phyloP scores from a whole-genome alignment of 228 moss, liverwort and hornwort species.

The Sphagnum fallax region DNA sequence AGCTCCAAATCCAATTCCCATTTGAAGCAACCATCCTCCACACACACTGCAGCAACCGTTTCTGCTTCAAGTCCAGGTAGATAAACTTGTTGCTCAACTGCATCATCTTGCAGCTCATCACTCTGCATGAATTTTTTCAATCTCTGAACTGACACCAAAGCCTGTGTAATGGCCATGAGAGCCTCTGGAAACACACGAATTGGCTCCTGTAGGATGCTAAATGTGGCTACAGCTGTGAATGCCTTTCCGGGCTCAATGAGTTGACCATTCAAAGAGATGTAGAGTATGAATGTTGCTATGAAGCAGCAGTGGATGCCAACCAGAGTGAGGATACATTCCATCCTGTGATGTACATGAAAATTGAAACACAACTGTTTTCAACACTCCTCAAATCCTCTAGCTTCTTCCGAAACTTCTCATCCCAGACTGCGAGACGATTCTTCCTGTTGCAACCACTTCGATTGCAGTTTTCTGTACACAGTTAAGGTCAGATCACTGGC shows the following conservation, averaged over 20 bases:
- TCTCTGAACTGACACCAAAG: conserved; percentile 60
- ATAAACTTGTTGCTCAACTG: conserved; percentile 38
- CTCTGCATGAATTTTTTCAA: conserved; percentile 59
- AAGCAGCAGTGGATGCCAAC: conserved; percentile 52
- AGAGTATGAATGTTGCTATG: conserved; percentile 57
- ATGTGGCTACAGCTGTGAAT: conserved; percentile 87
- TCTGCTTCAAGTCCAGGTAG: conserved; percentile 5
- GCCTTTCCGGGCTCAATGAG: conserved; percentile 47
- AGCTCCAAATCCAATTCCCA: no score
- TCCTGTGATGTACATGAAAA: conserved; percentile 38
- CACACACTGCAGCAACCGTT: no score
- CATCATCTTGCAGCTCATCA: conserved; percentile 51
- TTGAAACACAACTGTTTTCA: conserved; percentile 39
- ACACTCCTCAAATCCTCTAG: conserved; percentile 34
- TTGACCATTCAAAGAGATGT: conserved; percentile 19
- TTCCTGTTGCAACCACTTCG: conserved; percentile 42
- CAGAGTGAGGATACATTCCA: conserved; percentile 28
- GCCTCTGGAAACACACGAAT: conserved; percentile 65
- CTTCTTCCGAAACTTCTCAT: conserved; percentile 42
- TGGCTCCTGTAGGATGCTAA: conserved; percentile 73
- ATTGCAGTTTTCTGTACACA: conserved; percentile 22
- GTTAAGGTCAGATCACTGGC: conserved; percentile 19
- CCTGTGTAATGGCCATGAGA: conserved; percentile 56
- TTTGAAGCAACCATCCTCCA: no score
- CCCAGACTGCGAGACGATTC: conserved; percentile 39